Evolutionary conservation across 257 asterid genomes (phyloP), one percentile per base, ranked within the genome.

Genomic region (Echites panduratus): DNA sequence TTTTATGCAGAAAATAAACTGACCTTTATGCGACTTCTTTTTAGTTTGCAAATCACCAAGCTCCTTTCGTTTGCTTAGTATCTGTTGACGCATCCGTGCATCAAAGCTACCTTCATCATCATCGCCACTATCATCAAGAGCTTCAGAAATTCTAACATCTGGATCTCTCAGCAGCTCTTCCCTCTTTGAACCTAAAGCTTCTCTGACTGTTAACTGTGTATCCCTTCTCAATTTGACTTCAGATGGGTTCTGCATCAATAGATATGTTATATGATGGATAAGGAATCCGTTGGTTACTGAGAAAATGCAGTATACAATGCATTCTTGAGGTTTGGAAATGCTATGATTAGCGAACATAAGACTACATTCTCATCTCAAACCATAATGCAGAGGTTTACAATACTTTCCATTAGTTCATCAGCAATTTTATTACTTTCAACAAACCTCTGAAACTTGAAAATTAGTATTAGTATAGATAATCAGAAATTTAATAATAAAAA

Each of bases 61-160:
- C 72, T 90, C 98, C 75, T 83, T 88, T 77, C 91, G 85, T 82
- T 86, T 92, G 82, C 26, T 83, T 38, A 95, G 81, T 80, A 92
- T 87, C 85, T 88, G 95, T 85, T 86, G 91, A 79, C 96, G 99
- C 99, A 95, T 95, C 63, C 93, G 88, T 53, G 87, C 92, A 84
- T 91, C 99, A 73, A 95, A 95, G 80, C 65, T 80, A 52, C 87
- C 84, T 48, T 92, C 99, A 66, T 90, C 97, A 24, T 88, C 95
- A 32, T 32, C 38, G 73, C 91, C 98, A 78, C 96, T 88, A 70
- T 78, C 24, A 81, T 82, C 88, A 79, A 67, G 76, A 80, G 88
- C 69, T 82, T 87, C 95, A 53, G 85, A 78, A 40, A 76, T 43
- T 45, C 66, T 80, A 20, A 78, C 69, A 76, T 80, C 87, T 35